phyloP scores from a whole-genome alignment of 805 yeast species.

The Torulaspora microellipsoides region DNA sequence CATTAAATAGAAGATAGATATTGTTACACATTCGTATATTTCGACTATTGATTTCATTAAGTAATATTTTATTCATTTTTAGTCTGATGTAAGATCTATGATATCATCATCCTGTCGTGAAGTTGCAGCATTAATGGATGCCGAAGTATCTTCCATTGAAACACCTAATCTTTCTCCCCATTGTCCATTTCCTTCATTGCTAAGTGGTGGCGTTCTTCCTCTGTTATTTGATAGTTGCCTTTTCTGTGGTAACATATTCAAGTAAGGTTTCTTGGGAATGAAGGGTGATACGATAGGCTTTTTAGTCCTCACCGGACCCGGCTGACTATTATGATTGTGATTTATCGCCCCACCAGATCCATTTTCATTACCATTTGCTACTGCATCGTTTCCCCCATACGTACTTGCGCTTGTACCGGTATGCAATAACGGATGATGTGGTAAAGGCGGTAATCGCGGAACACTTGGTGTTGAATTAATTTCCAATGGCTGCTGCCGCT shows the following conservation, averaged over 20 bases:
- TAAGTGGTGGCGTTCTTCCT: background rate
- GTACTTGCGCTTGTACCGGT: background rate
- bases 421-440: conserved; percentile 1
- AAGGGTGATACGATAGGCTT: conserved; percentile 30
- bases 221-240: conserved; percentile 16
- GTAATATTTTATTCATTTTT: background rate
- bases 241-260: conserved; percentile 28
- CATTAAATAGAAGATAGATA: conserved; percentile 28
- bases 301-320: conserved; percentile 12
- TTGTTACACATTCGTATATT: background rate
- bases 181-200: background rate
- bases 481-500: background rate
- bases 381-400: background rate
- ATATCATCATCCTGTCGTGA: conserved; percentile 14
- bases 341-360: background rate
- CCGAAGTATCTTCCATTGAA: conserved; percentile 4
- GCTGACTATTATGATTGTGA: background rate
- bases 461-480: background rate
- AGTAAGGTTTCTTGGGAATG: conserved; percentile 31
- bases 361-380: background rate
- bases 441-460: conserved; percentile 16
- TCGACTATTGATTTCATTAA: background rate
- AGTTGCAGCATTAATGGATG: background rate
- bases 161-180: conserved; percentile 5
- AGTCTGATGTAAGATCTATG: conserved; percentile 29